Percentiles rank a stretch among this genome's conserved stretches.
phyloP scores from a whole-genome alignment of 306 rosid species.

The Quercus agrifolia region DNA sequence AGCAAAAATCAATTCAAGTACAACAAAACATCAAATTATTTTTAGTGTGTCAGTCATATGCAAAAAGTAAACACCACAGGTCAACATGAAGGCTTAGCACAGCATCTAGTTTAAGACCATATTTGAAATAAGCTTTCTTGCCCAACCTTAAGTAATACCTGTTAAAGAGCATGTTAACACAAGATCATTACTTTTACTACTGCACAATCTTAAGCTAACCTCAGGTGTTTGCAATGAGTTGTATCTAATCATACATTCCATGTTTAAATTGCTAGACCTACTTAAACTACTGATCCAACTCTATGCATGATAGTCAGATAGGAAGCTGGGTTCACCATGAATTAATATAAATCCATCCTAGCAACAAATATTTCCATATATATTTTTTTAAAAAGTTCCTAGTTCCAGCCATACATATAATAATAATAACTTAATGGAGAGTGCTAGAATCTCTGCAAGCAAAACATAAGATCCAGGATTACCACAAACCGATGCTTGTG shows the following conservation, averaged over 20 bases:
- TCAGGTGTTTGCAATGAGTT: not conserved
- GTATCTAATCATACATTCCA: not conserved
- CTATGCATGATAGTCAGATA: not conserved
- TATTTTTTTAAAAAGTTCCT: not conserved
- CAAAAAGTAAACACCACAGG: not conserved
- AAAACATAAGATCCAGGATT: conserved; percentile 20
- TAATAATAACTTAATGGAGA: not conserved
- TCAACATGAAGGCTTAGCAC: not conserved
- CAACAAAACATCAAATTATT: not conserved
- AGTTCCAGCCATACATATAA: not conserved
- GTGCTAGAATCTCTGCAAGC: conserved; percentile 12
- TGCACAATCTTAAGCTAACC: not conserved
- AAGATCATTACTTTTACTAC: not conserved
- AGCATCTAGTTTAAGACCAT: not conserved
- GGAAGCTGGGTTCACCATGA: not conserved
- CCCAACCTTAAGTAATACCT: not conserved
- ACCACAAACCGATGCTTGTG: conserved; percentile 77
- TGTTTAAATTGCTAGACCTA: conserved; percentile 15
- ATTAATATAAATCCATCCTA: not conserved
- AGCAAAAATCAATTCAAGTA: conserved; percentile 2
- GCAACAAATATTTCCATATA: not conserved
- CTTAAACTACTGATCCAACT: not conserved
- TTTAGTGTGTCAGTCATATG: not conserved
- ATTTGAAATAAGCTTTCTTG: not conserved
- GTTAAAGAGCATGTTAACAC: not conserved